phyloP scores from a whole-genome alignment of 176 grass and related monocot species.

The Phoenix roebelenii region DNA sequence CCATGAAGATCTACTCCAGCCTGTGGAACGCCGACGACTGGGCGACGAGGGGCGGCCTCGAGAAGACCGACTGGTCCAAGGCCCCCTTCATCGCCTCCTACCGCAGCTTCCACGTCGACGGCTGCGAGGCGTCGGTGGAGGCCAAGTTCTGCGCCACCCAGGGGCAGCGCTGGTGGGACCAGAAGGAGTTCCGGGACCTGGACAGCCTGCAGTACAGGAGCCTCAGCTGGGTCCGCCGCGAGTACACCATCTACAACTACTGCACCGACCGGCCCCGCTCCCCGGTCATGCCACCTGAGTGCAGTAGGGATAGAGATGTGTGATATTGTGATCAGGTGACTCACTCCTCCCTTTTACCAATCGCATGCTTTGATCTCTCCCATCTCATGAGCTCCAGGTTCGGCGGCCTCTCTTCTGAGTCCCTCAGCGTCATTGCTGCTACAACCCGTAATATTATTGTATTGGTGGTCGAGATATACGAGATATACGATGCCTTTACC shows the following conservation, averaged over 20 bases:
- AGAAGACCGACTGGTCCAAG: constrained; percentile 80
- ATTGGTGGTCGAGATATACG: too few relatives aligned
- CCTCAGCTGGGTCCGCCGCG: constrained; percentile 22
- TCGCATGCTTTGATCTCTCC: too few relatives aligned
- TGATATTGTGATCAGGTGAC: constrained; percentile 7
- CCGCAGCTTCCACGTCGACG: constrained; percentile 64
- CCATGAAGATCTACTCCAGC: constrained; percentile 85
- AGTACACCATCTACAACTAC: constrained; percentile 77
- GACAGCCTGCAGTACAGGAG: constrained; percentile 43
- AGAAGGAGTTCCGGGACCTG: constrained; percentile 54
- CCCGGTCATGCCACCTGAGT: constrained; percentile 37
- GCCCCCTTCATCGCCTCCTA: constrained; percentile 63
- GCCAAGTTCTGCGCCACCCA: constrained; percentile 46
- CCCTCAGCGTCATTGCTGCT: too few relatives aligned
- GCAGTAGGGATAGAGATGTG: constrained; percentile 44
- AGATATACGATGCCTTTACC: too few relatives aligned
- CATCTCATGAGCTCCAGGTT: too few relatives aligned
- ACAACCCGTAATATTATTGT: too few relatives aligned
- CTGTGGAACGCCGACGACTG: constrained; percentile 83
- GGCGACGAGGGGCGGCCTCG: constrained; percentile 49
- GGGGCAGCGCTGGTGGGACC: constrained; percentile 65
- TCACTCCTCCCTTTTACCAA: too few relatives aligned
- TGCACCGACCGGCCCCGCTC: constrained; percentile 38
- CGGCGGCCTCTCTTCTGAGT: too few relatives aligned
- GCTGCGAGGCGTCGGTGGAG: constrained; percentile 64